These are phyloP conservation scores for Hygrophorus russula DNA, from an alignment of 768 basidiomycete genomes.

Conservation along the genomic window DNA sequence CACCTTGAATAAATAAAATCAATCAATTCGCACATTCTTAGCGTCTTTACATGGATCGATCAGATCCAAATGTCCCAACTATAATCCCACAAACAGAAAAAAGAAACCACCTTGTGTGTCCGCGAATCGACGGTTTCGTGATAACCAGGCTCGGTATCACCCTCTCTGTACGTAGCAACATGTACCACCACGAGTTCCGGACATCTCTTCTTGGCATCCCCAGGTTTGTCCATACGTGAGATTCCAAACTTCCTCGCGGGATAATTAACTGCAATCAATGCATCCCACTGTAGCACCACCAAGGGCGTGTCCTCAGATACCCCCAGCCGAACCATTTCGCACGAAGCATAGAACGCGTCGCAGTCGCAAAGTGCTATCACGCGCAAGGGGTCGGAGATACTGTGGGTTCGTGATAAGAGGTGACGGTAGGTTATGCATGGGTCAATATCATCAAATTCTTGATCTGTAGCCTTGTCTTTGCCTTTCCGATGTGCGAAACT, in stretches of 20 bases:
- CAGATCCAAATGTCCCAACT: background rate
- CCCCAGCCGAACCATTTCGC: slow-evolving; percentile 75
- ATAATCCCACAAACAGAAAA: slow-evolving; percentile 2
- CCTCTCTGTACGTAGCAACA: slow-evolving; percentile 90
- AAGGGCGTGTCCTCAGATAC: slow-evolving; percentile 51
- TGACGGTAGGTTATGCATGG: slow-evolving; percentile 75
- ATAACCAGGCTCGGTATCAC: slow-evolving; percentile 79
- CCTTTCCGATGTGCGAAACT: slow-evolving; percentile 26
- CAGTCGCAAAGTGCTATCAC: slow-evolving; percentile 87
- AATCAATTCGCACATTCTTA: no score
- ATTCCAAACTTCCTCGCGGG: slow-evolving; percentile 89
- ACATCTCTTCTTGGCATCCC: slow-evolving; percentile 79
- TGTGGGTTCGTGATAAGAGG: slow-evolving; percentile 53
- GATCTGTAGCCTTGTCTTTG: slow-evolving; percentile 34
- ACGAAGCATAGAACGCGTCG: slow-evolving; percentile 78
- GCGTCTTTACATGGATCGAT: no score
- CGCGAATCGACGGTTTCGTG: slow-evolving; percentile 82
- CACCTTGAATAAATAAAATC: slow-evolving; percentile 35
- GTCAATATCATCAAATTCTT: slow-evolving; percentile 49
- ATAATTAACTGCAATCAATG: slow-evolving; percentile 91
- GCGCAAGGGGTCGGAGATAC: slow-evolving; percentile 66
- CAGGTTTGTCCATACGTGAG: slow-evolving; percentile 76
- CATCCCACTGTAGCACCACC: slow-evolving; percentile 82
- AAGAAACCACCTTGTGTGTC: slow-evolving; percentile 76
- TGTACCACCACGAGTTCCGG: slow-evolving; percentile 80